phyloP scores from a whole-genome alignment of 2,329 filamentous ascomycete species.

The Alternaria sp. region DNA sequence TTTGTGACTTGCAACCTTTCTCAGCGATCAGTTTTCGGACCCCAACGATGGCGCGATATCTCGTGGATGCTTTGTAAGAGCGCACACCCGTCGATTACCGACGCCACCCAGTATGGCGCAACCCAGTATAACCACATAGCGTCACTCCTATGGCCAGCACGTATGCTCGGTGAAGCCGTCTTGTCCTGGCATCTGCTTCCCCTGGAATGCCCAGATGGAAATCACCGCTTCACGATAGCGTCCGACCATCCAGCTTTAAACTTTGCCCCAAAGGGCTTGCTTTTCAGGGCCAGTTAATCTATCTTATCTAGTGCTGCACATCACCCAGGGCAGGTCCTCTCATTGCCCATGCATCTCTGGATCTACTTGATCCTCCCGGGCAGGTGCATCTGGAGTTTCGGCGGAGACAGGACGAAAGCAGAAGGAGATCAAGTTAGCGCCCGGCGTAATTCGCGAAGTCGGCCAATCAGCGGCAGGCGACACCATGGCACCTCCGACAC shows the following conservation, averaged over 20 bases:
- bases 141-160: background rate
- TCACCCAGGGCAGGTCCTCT: background rate
- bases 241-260: background rate
- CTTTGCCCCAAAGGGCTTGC: slow-evolving; percentile 6
- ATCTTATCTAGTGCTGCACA: slow-evolving; percentile 16
- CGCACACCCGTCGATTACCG: background rate
- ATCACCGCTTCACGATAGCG: slow-evolving; percentile 15
- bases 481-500: background rate
- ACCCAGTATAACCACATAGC: background rate
- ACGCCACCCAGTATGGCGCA: background rate
- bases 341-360: background rate
- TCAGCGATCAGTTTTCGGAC: background rate
- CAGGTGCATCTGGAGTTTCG: slow-evolving; percentile 15
- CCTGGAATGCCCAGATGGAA: slow-evolving; percentile 3
- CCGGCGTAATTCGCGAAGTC: slow-evolving; percentile 12
- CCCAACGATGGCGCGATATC: background rate
- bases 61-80: background rate
- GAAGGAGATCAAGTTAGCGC: slow-evolving; percentile 24
- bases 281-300: slow-evolving; percentile 15
- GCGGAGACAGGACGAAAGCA: slow-evolving; percentile 19
- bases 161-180: background rate
- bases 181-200: background rate
- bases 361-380: slow-evolving; percentile 18
- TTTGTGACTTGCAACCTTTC: background rate
- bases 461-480: slow-evolving; percentile 12